Evolutionary conservation across 2,329 filamentous ascomycete species (phyloP), one percentile per base, ranked within the genome.

Genomic region (Penicillium sp.): DNA sequence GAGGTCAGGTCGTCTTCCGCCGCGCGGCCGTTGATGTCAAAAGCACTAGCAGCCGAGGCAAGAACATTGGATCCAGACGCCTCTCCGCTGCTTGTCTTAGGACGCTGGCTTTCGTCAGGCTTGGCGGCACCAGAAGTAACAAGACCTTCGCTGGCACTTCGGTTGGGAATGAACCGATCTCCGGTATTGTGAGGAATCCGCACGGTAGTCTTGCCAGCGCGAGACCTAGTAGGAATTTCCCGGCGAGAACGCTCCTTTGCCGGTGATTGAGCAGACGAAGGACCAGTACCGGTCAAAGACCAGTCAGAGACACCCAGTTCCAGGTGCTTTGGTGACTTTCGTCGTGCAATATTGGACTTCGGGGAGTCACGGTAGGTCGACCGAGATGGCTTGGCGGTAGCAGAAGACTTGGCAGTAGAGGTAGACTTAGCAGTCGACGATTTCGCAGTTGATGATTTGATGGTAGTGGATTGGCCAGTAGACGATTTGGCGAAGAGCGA

Each of bases 91-190:
- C 84, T 87, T 45, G 84, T 87, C 77, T 91, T 93, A 56, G 90
- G 84, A 55, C 89, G 83, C 66, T 88, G 83, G 72, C 84, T 85
- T 59, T 93, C 89, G 61, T 94, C 89, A 43, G 93, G 84, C 83
- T 97, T 97, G 60, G 86, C 87, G 51, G 90, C 88, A 58, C 91
- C 90, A 56, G 84, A 84, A 65, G 92, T 92, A 69, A 87, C 82
- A 70, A 96, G 89, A 53, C 89, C 92, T 50, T 95, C 94, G 79
- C 92, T 96, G 62, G 92, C 89, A 48, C 84, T 84, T 29, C 94
- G 89, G 81, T 96, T 97, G 64, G 94, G 93, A 64, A 99, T 97
- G 80, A 97, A 99, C 51, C 94, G 88, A 75, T 99, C 94, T 37
- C 87, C 91, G 46, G 85, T 82, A 67, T 93, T 94, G 74, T 83